Conservation (phyloP, 495 filamentous ascomycete species). For the Rusavskia elegans region DNA sequence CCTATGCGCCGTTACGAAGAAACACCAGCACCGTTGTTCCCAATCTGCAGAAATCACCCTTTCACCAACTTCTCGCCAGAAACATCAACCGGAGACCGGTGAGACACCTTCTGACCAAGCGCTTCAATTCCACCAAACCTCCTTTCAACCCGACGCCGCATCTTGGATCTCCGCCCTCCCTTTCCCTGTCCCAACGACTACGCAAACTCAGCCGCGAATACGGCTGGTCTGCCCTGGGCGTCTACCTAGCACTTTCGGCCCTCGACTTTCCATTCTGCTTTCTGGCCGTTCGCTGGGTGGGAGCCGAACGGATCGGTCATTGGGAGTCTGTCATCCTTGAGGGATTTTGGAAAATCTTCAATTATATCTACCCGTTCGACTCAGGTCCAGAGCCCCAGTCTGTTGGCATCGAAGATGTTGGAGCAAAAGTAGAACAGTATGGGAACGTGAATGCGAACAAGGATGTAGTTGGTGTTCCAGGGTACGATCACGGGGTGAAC, state of each 20-base stretch:
- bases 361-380: background rate
- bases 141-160: conserved; percentile 2
- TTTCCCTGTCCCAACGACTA: conserved; percentile 50
- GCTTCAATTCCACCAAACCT: conserved; percentile 1
- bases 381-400: background rate
- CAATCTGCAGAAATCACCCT: background rate
- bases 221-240: conserved; percentile 82
- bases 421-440: conserved; percentile 5
- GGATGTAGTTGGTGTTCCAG: conserved; percentile 4
- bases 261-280: conserved; percentile 96
- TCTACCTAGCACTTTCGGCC: conserved; percentile 69
- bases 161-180: conserved; percentile 12
- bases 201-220: conserved; percentile 84
- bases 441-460: background rate
- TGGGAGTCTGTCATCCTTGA: conserved; percentile 33
- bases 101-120: background rate
- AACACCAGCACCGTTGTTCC: background rate
- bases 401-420: background rate
- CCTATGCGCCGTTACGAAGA: background rate
- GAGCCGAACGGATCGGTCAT: conserved; percentile 67
- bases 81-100: background rate
- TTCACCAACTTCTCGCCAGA: background rate
- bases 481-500: conserved; percentile 14
- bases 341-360: conserved; percentile 17
- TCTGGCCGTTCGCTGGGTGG: conserved; percentile 62